Base-by-base conservation (phyloP, 1,139 yeast genomes). In the Kurtzmaniella quercitrusa region DNA sequence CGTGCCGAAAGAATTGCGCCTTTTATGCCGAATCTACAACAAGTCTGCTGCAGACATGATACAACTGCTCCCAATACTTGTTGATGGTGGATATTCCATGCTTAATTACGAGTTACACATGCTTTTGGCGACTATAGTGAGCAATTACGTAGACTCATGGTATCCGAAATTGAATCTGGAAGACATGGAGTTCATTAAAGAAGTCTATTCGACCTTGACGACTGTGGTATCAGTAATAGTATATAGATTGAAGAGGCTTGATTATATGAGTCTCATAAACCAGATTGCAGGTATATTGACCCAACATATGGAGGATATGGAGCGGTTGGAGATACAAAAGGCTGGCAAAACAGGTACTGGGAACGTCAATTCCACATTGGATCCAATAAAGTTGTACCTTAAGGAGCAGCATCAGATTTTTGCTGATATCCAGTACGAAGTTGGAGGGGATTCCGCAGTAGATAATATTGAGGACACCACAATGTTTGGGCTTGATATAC, bases 131-230 rank as follows among this genome's bases (percentile, higher is more conserved):
- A 54, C 65, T 2, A 65, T 71, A 5, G 58, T 69, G 48, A 55
- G 62, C 9, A 59, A 63, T 34, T 72, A 59, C 46, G 63, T 73
- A 18, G 58, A 60, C 44, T 59, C 71, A 40, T 73, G 78, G 78
- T 73, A 70, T 50, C 49, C 46, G 29, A 70, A 68, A 48, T 55
- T 73, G 17, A 69, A 70, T 45, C 70, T 77, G 2, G 68, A 66
- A 39, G 68, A 69, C 48, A 46, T 58, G 42, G 71, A 65, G 36
- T 70, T 73, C 50, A 46, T 70, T 16, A 58, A 50, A 38, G 45
- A 46, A 16, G 59, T 70, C n/a, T 70, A 71, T 50, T 52, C 49
- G 34, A 47, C 62, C 6, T 48, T 72, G 39, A 57, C 70, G 46
- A 66, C 58, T 24, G 41, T 34, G 16, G 15, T 24, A 14, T n/a